These are phyloP conservation scores for Mimosa bimucronata DNA, from an alignment of 306 rosid species.

Conservation along the genomic window DNA sequence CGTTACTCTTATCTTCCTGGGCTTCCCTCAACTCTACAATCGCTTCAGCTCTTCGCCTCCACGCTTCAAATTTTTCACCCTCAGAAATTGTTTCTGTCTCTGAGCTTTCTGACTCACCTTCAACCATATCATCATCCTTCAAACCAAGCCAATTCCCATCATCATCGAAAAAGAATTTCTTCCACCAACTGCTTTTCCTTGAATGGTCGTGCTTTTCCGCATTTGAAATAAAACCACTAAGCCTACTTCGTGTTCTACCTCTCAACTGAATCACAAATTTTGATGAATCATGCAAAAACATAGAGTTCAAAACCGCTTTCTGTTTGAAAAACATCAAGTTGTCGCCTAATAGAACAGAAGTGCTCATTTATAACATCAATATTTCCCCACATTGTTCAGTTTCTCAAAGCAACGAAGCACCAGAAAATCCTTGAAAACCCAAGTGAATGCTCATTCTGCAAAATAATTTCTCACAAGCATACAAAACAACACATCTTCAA, in stretches of 20 bases:
- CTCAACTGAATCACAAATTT: constrained; percentile 39
- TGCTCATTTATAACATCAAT: constrained; percentile 61
- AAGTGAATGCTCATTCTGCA: constrained; percentile 36
- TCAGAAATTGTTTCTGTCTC: constrained; percentile 44
- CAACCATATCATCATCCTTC: constrained; percentile 72
- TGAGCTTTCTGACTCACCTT: constrained; percentile 37
- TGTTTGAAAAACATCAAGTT: constrained; percentile 46
- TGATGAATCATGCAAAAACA: constrained; percentile 40
- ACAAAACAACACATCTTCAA: constrained; percentile 3
- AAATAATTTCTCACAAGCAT: not conserved
- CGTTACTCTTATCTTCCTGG: constrained; percentile 62
- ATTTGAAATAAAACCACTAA: constrained; percentile 48
- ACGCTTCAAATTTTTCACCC: constrained; percentile 76
- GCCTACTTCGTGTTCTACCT: constrained; percentile 36
- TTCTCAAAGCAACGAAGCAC: constrained; percentile 29
- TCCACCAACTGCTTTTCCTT: constrained; percentile 77
- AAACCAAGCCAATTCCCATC: constrained; percentile 87
- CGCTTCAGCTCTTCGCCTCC: constrained; percentile 94
- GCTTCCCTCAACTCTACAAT: constrained; percentile 85
- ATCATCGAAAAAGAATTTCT: constrained; percentile 68
- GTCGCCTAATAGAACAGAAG: constrained; percentile 56
- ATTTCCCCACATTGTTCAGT: constrained; percentile 61
- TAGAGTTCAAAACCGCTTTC: constrained; percentile 34
- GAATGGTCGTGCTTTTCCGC: constrained; percentile 54
- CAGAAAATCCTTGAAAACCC: constrained; percentile 13